phyloP scores from a whole-genome alignment of 2,329 filamentous ascomycete genomes.

The Penicillium sp. region DNA sequence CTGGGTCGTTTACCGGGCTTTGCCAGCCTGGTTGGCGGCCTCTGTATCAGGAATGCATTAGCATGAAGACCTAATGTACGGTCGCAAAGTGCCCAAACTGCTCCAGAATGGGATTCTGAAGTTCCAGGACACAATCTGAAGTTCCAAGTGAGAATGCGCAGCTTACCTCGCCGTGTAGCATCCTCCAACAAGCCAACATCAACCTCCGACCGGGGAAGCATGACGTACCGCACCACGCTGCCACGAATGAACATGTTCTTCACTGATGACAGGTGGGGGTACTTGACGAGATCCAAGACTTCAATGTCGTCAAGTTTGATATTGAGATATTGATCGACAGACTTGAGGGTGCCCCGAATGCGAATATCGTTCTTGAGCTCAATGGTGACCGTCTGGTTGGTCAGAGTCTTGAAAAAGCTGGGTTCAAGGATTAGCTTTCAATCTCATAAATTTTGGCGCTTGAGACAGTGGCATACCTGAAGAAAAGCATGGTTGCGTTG shows the following conservation, averaged over 20 bases:
- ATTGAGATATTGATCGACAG: constrained; percentile 97
- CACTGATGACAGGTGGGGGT: constrained; percentile 86
- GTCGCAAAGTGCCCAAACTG: neutral
- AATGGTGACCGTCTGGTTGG: constrained; percentile 95
- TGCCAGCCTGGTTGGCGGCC: constrained; percentile 53
- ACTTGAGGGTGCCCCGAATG: constrained; percentile 92
- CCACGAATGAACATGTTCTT: constrained; percentile 97
- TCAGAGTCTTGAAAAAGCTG: constrained; percentile 98
- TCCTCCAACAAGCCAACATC: constrained; percentile 88
- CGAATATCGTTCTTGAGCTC: constrained; percentile 99
- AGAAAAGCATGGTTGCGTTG: constrained; percentile 52
- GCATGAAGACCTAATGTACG: neutral
- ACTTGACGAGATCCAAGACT: constrained; percentile 90
- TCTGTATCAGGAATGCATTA: constrained; percentile 34
- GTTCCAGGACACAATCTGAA: neutral
- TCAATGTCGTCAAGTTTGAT: constrained; percentile 97
- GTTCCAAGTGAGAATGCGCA: neutral
- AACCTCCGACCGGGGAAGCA: constrained; percentile 78
- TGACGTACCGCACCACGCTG: constrained; percentile 89
- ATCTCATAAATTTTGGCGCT: neutral
- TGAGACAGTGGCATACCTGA: constrained; percentile 44
- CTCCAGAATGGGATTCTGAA: neutral
- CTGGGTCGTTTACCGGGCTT: constrained; percentile 44
- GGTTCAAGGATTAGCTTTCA: neutral
- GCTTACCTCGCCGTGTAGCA: constrained; percentile 78